A percentile compares a stretch with the other conserved stretches of the same genome.
These are phyloP conservation scores for Crithidia bombi DNA, from an alignment of 208 protist species.

Conservation along the genomic window DNA sequence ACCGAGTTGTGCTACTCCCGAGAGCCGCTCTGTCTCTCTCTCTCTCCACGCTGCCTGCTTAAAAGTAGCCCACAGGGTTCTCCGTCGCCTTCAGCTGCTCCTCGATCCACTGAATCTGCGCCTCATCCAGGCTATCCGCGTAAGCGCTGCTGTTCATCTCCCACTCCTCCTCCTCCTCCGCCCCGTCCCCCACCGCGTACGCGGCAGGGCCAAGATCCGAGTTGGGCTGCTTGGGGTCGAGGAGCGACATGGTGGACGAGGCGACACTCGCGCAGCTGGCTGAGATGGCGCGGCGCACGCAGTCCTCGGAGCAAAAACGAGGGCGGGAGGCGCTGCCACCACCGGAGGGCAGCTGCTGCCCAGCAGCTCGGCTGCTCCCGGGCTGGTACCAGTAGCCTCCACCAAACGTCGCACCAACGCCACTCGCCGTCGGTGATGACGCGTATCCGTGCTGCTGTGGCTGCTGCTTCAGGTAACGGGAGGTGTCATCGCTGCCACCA, in stretches of 20 bases:
- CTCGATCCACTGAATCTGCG: constrained; percentile 79
- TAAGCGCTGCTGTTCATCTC: constrained; percentile 83
- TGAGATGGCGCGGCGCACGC: constrained; percentile 13
- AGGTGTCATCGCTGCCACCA: no score
- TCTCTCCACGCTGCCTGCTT: no score
- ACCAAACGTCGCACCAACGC: constrained; percentile 23
- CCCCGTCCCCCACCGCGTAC: constrained; percentile 23
- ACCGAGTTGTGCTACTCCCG: no score
- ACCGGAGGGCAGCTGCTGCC: neutral
- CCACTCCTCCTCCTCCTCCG: constrained; percentile 49
- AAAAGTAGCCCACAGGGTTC: constrained; percentile 62
- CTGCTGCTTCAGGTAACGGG: constrained; percentile 9
- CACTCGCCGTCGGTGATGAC: constrained; percentile 17
- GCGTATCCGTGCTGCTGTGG: constrained; percentile 8
- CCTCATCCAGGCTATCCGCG: constrained; percentile 81
- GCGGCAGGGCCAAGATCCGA: constrained; percentile 6
- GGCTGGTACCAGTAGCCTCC: constrained; percentile 40
- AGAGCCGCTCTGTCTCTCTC: no score
- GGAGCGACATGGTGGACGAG: constrained; percentile 34
- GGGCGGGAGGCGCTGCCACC: neutral
- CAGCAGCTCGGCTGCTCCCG: neutral
- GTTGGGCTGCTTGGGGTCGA: constrained; percentile 14
- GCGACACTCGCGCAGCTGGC: constrained; percentile 30
- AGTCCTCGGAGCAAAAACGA: neutral
- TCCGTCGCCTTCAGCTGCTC: constrained; percentile 70